Conservation (phyloP, 1,284 basidiomycete species). For the Rhodotorula sp. region DNA sequence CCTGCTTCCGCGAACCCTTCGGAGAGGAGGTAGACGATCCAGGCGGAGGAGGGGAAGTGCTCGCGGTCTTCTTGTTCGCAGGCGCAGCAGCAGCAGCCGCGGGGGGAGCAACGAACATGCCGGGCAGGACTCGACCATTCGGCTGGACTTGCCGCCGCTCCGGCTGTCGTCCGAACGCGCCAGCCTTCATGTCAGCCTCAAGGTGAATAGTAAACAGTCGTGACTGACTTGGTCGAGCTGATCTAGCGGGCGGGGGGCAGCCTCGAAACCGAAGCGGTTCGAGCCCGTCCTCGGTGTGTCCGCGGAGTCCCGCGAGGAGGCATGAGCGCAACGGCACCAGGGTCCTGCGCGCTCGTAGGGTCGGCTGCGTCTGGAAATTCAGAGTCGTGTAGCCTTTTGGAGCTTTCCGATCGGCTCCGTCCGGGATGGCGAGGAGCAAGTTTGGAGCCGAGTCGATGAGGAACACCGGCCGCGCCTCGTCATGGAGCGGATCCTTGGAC, state of each 20-base stretch:
- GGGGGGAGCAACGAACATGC: constrained; percentile 6
- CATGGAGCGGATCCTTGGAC: too few relatives aligned
- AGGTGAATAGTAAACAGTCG: neutral
- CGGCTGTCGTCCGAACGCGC: constrained; percentile 8
- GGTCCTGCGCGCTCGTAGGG: too few relatives aligned
- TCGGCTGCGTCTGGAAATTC: too few relatives aligned
- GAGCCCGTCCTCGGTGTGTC: neutral
- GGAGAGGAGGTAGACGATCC: neutral
- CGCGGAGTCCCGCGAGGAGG: neutral
- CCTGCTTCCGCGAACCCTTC: neutral
- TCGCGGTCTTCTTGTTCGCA: neutral
- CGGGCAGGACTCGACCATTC: constrained; percentile 19
- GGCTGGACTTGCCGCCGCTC: constrained; percentile 10
- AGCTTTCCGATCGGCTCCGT: too few relatives aligned
- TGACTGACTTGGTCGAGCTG: neutral
- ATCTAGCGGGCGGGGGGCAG: too few relatives aligned
- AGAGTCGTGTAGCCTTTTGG: too few relatives aligned
- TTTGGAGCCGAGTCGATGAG: too few relatives aligned
- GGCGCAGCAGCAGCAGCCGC: neutral
- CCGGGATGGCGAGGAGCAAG: too few relatives aligned
- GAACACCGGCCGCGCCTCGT: too few relatives aligned
- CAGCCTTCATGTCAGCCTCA: constrained; percentile 10
- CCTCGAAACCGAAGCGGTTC: too few relatives aligned
- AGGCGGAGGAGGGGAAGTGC: neutral
- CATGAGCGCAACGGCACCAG: too few relatives aligned